These are phyloP conservation scores for Kurtzmaniella quercitrusa DNA, from an alignment of 1,139 yeast species.

Conservation along the genomic window DNA sequence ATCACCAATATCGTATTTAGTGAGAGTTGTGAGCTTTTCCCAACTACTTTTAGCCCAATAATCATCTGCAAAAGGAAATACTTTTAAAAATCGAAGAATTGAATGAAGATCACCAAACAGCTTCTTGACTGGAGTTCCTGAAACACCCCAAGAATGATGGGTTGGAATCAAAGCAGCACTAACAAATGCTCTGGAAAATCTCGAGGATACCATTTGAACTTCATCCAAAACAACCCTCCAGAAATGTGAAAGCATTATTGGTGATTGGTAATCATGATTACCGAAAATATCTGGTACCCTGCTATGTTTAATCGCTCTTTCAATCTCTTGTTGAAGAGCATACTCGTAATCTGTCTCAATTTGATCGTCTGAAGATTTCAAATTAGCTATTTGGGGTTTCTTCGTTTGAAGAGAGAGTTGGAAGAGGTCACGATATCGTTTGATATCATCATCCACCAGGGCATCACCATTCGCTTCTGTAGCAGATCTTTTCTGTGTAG, in stretches of 20 bases:
- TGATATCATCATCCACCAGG: constrained; percentile 7
- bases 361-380: constrained; percentile 18
- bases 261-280: constrained; percentile 62
- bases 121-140: constrained; percentile 86
- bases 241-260: constrained; percentile 78
- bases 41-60: constrained; percentile 35
- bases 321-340: constrained; percentile 34
- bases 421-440: constrained; percentile 25
- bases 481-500: background rate
- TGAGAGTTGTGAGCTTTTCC: constrained; percentile 21
- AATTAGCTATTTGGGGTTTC: constrained; percentile 29
- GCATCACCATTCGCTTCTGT: background rate
- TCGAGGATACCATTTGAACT: constrained; percentile 85
- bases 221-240: constrained; percentile 91
- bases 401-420: constrained; percentile 23
- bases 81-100: constrained; percentile 59
- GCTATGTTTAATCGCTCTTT: constrained; percentile 29
- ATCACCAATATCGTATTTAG: constrained; percentile 7
- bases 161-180: constrained; percentile 79
- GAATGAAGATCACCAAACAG: constrained; percentile 66
- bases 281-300: constrained; percentile 21
- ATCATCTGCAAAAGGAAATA: constrained; percentile 55
- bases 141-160: constrained; percentile 92
- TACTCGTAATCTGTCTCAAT: constrained; percentile 31
- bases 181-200: constrained; percentile 70